Base-by-base conservation (phyloP, 257 asterid genomes). In the Nicotiana noctiflora region DNA sequence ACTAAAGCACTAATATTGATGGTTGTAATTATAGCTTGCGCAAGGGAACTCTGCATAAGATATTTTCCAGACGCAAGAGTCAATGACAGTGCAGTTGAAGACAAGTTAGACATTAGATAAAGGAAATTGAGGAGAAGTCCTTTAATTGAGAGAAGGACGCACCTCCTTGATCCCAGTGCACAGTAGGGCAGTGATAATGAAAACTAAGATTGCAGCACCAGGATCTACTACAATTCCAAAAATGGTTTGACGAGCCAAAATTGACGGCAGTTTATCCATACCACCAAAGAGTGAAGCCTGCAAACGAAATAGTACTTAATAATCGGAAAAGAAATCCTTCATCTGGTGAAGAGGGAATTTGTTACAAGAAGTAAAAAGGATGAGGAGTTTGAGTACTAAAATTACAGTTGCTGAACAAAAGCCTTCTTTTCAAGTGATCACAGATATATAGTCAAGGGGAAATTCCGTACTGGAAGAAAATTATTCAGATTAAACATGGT, bases 91-190 rank as follows among this genome's bases (percentile, higher is more conserved):
- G 75, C 75, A 66, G 51, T 66, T 66, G 75, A 32, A 66, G 52
- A 66, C 2, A 66, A 66, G 75, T 66, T 34, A 66, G 52, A 23
- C 55, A 61, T n/a, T 23, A 61, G 2, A 14, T n/a, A 76, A 31
- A 57, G 67, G 17, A 21, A 32, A 14, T 62, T 59, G 59, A 46
- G 32, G 55, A 31, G 46, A 27, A 19, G 29, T 25, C 19, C 25
- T 51, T 53, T 51, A 19, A 13, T 40, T 8, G 21, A 63, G 52
- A 56, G 14, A 21, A 72, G n/a, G 59, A 70, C 6, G 32, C 75
- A 84, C 89, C 89, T 86, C 89, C 83, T 83, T 83, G 80, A 86
- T 86, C 18, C 89, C 89, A 14, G 82, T 80, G 83, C 89, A 86
- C 65, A 86, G 74, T 37, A 84, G 82, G 23, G 82, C 81, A 17